Base-by-base conservation (phyloP, 2,329 filamentous ascomycete species). In the Teratosphaeria gauchensis region DNA sequence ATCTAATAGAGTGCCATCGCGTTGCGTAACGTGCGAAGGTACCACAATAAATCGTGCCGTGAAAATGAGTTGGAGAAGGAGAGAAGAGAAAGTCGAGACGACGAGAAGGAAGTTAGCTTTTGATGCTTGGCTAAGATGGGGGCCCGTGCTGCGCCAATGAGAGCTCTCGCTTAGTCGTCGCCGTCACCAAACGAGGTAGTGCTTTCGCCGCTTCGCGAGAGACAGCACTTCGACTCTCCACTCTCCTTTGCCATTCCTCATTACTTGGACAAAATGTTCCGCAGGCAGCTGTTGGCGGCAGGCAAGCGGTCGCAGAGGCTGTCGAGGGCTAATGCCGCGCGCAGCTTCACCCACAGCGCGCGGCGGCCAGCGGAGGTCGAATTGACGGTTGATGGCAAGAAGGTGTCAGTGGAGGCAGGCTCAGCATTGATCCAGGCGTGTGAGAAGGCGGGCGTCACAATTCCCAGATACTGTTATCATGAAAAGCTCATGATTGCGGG, bases 401-500 rank as follows among this genome's bases (percentile, higher is more conserved):
- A 96, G 79, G 88, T 99, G 58, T 96, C 91, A 63, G 91, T 99
- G 75, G 91, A 96, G 89, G 92, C 92, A 77, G 92, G 92, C 66
- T 94, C 94, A 69, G 92, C 94, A 72, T 84, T 99, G 71, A 99
- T 99, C 75, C 94, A 99, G 80, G 94, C 94, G 73, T 99, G 94
- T 81, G 94, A 99, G 79, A 96, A 99, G 81, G 94, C 92, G 65
- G 94, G 94, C 72, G 84, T 82, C 66, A 94, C 88, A 63, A 82
- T 97, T 72, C 92, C 92, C 68, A 91, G 92, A 90, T 96, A 96
- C 78, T 97, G 92, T 79, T 97, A 97, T 78, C 92, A 96, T 84
- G 92, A 97, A 88, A 97, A 99, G 80, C 84, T 99, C 68, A 91
- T 95, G 87, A 96, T 99, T 82, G 94, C 94, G 71, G 94, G 94